Base-by-base conservation (phyloP, 306 rosid species). In the Prunus davidiana region DNA sequence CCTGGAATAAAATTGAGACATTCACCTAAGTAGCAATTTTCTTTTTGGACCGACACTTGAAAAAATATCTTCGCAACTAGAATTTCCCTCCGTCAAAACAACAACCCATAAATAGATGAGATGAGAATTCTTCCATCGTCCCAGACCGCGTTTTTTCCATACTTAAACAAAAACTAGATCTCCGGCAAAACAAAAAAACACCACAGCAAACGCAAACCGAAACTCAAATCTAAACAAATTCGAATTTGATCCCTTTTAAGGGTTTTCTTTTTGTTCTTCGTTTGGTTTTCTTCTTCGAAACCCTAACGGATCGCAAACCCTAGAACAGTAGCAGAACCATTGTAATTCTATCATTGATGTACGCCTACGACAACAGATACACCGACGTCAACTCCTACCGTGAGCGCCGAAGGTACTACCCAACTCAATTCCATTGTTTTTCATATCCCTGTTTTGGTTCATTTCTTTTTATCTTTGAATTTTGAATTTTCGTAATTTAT, bases 351-450 rank as follows among this genome's bases (percentile, higher is more conserved):
- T 60, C 63, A 50, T 56, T 50, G 12, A 79, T 94, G 98, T 82
- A 83, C 55, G 81, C 81, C 20, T 81, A 80, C 88, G 97, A 91
- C 76, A 81, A 75, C 63, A 75, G 98, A 56, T 85, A 86, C 78
- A 63, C 86, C 52, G 96, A 92, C 71, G 69, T 93, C 10, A 67
- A 79, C 72, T 92, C 98, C 66, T 94, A 87, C 69, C 94, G 97
- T 46, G 86, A 86, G 64, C 98, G 95, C 67, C 92, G 91, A 75
- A 89, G 96, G 98, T 94, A 72, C 12, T 38, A n/a, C 64, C 32
- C 2, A 34, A 3, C 14, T 27, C 15, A 10, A 65, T 27, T 61
- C 18, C 38, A 22, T 30, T 80, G 28, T 14, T 24, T 49, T 51
- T 34, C 18, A 14, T 30, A n/a, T 46, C 69, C 19, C 15, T 57